phyloP scores from a whole-genome alignment of 257 asterid genomes.

The Catharanthus roseus region DNA sequence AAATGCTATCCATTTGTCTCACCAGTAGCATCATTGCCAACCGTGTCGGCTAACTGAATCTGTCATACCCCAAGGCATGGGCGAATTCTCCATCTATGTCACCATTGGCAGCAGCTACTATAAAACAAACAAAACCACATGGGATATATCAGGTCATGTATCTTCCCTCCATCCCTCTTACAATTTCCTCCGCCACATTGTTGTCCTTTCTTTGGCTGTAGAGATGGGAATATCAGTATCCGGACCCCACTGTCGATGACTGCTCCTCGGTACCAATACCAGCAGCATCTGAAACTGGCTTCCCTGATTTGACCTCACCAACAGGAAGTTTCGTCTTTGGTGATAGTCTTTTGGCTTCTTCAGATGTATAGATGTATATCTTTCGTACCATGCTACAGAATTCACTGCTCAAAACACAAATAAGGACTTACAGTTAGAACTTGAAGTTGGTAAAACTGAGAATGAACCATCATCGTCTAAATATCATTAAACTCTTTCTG shows the following conservation, averaged over 20 bases:
- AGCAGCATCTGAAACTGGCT: constrained; percentile 39
- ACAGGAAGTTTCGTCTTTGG: constrained; percentile 73
- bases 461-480: not conserved
- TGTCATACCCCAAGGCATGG: constrained; percentile 22
- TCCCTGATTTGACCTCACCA: constrained; percentile 38
- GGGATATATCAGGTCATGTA: constrained; percentile 21
- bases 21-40: constrained; percentile 21
- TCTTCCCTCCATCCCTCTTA: constrained; percentile 23
- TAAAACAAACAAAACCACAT: constrained; percentile 30
- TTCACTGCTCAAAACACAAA: constrained; percentile 58
- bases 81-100: constrained; percentile 14
- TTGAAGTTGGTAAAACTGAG: not conserved
- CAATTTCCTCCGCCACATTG: constrained; percentile 6
- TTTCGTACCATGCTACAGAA: constrained; percentile 92
- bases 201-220: constrained; percentile 5
- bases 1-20: constrained; percentile 25
- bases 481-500: not conserved
- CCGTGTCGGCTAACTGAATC: constrained; percentile 17
- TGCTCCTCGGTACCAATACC: constrained; percentile 56
- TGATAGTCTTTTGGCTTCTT: constrained; percentile 80
- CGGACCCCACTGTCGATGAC: constrained; percentile 50
- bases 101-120: too few species aligned
- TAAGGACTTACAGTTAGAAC: not conserved
- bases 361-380: constrained; percentile 65
- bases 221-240: constrained; percentile 26